Evolutionary conservation across 768 basidiomycete species (phyloP).

Genomic region (Rhodotorula sphaerocarpa): DNA sequence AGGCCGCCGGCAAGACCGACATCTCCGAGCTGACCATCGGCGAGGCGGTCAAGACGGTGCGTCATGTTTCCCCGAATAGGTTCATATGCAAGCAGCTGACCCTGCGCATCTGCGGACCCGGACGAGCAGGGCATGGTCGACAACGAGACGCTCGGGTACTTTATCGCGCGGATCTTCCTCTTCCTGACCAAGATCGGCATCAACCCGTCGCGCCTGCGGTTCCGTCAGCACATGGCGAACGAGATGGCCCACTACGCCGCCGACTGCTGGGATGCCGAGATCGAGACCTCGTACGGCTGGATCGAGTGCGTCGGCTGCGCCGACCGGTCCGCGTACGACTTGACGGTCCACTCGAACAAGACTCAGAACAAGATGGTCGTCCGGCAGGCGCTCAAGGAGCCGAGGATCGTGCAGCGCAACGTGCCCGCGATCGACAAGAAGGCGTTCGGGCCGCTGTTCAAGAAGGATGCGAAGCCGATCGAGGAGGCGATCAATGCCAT

Average conservation of each 20-base stretch:
- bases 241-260: conserved; percentile 99
- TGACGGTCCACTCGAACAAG: conserved; percentile 74
- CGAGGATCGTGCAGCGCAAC: conserved; percentile 69
- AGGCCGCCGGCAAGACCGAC: conserved; percentile 62
- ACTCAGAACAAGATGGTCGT: conserved; percentile 82
- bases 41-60: conserved; percentile 65
- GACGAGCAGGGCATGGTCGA: conserved; percentile 62
- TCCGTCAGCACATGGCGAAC: conserved; percentile 96
- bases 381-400: conserved; percentile 73
- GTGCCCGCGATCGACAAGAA: conserved; percentile 80
- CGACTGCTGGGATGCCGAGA: conserved; percentile 99
- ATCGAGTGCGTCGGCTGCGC: conserved; percentile 99
- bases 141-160: conserved; percentile 96
- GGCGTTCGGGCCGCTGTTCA: conserved; percentile 76
- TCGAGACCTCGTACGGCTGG: conserved; percentile 85
- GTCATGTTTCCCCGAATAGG: conserved; percentile 5
- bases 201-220: conserved; percentile 69
- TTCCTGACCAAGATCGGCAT: conserved; percentile 89
- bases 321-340: conserved; percentile 92
- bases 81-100: neutral
- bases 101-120: too few species aligned
- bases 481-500: conserved; percentile 60
- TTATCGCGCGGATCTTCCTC: conserved; percentile 80
- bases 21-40: conserved; percentile 65
- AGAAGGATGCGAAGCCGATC: conserved; percentile 64